Evolutionary conservation across 352 stramenopile genomes (phyloP), one percentile per base, ranked within the genome.

Genomic region (Phytophthora europaea): DNA sequence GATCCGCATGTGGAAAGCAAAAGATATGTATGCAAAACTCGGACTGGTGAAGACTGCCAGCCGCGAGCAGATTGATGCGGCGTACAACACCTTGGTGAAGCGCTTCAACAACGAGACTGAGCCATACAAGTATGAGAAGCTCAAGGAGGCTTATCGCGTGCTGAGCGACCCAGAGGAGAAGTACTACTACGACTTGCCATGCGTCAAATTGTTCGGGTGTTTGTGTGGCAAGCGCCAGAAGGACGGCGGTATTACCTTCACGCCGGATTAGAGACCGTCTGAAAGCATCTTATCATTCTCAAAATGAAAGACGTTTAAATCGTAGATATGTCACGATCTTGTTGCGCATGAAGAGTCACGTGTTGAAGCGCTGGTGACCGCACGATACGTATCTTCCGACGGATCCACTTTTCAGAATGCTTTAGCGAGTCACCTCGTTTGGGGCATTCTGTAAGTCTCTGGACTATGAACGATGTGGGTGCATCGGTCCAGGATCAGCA

Each of bases 51-150:
- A 88, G 36, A 89, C 76, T 15, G 89, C 89, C 18, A 83, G 74
- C 12, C 80, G 76, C 9, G 87, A 93, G 38, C 84, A 95, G 64
- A 95, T 95, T 56, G 87, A 95, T 64, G 76, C 81, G 13, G 87
- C 88, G 1, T 95, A 95, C 78, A 94, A 95, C 67, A 84, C 73
- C 0, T 81, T 93, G 34, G 87, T 95, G 18, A 94, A 93, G 73
- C 84, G 89, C 16, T 95, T 92, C 70, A 95, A 95, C 73, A 95
- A 95, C 59, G 87, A 90, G 64, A 94, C 89, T 1, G 87, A 95
- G 61, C 85, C 89, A 31, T 78, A 90, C 56, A 95, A 95, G 64
- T 95, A 94, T 62, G 89, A 92, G 40, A 95, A 94, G 53, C 82
- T 95, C 16, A 79, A 83, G 20, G 87, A 94, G 47, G 89, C 89